Percentiles rank a stretch among this genome's conserved stretches.
These are phyloP conservation scores for Fusarium lateritium DNA, from an alignment of 2,329 filamentous ascomycete species.

Conservation along the genomic window DNA sequence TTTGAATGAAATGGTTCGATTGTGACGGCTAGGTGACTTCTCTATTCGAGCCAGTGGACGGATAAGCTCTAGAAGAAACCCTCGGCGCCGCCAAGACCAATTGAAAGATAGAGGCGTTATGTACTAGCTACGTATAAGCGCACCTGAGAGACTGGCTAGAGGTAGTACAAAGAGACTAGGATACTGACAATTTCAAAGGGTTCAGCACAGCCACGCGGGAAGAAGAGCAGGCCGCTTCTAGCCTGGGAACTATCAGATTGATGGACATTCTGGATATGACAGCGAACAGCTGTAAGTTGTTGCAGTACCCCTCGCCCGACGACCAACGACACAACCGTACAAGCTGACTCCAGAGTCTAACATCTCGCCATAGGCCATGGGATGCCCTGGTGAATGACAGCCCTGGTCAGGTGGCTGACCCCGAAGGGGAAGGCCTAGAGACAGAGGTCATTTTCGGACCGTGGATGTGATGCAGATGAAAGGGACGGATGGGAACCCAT, in stretches of 20 bases:
- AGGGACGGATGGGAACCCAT: conserved; percentile 42
- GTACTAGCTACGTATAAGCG: conserved; percentile 11
- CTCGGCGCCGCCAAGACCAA: conserved; percentile 22
- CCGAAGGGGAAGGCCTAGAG: conserved; percentile 45
- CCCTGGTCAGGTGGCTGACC: conserved; percentile 46
- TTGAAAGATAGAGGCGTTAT: conserved; percentile 24
- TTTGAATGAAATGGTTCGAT: conserved; percentile 45
- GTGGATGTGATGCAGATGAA: conserved; percentile 41
- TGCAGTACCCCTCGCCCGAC: background rate
- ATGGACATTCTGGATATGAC: conserved; percentile 11
- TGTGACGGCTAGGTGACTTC: conserved; percentile 36
- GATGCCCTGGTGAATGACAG: conserved; percentile 35
- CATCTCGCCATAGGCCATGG: conserved; percentile 41
- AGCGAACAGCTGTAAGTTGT: conserved; percentile 9
- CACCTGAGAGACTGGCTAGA: background rate
- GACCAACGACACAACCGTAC: conserved; percentile 7
- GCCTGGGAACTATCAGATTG: conserved; percentile 20
- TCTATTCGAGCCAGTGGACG: conserved; percentile 21
- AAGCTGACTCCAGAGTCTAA: conserved; percentile 18
- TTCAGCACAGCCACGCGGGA: conserved; percentile 42
- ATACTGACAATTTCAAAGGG: conserved; percentile 25
- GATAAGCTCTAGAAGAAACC: conserved; percentile 19
- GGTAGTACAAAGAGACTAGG: conserved; percentile 22
- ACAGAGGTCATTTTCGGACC: conserved; percentile 41
- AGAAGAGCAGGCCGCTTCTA: conserved; percentile 27